Base-by-base conservation (phyloP, 805 yeast species). In the Kuraishia piskuri region DNA sequence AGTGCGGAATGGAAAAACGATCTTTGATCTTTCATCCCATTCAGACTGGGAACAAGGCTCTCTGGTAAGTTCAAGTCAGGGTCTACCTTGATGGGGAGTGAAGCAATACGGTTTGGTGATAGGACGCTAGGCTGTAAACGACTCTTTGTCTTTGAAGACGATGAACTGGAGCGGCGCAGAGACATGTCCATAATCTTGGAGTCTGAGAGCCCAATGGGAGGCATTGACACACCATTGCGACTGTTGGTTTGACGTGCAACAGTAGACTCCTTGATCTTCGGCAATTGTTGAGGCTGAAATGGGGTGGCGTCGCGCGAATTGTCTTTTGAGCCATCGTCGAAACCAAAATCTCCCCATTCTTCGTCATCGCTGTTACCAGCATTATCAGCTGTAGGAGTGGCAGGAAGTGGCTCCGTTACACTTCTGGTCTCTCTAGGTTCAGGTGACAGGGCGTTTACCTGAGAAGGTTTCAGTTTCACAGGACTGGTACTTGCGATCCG, bases 11-110 rank as follows among this genome's bases (percentile, higher is more conserved):
- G 40, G 40, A 31, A 10, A 31, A 31, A 31, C 17, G 40, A 31
- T 31, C 40, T 31, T n/a, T 31, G 40, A 31, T 31, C 40, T 10
- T 31, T 31, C n/a, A 31, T 31, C 14, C 40, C 40, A 6, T 14
- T 10, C 22, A 52, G 14, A 37, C 49, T 51, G 21, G 54, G 54
- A 48, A 52, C 54, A 8, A 52, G 21, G 12, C 48, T 40, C 36
- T 48, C 26, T 14, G 54, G 54, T 12, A 52, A 48, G 8, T 26
- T 46, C 5, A 36, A n/a, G 14, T 6, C 14, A 31, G 40, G 17
- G 4, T 3, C 17, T 14, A n/a, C 14, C 17, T 12, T 31, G 9
- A n/a, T n/a, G 17, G 40, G 40, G 14, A 31, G 40, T 12, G 40
- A 31, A 12, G 17, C 40, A 31, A 31, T 12, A 6, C 40, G 40